These are phyloP conservation scores for Blastobotrys aristatus DNA, from an alignment of 1,139 yeast genomes.

Conservation along the genomic window DNA sequence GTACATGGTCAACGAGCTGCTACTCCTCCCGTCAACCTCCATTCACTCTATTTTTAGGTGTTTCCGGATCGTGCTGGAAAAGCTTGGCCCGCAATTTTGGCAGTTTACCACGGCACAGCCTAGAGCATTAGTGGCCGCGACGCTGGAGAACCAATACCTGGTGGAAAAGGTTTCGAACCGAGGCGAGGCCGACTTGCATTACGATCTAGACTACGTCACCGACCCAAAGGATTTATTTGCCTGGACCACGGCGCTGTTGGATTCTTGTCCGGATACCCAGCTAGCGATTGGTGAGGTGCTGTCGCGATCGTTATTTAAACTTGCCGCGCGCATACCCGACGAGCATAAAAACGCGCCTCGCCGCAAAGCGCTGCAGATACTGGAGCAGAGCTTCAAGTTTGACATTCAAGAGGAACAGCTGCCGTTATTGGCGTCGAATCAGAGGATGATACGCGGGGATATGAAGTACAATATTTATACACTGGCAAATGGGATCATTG, in stretches of 20 bases:
- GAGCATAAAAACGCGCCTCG: neutral
- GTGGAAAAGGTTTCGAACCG: neutral
- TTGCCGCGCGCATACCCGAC: slow-evolving; percentile 4
- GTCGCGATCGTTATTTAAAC: slow-evolving; percentile 4
- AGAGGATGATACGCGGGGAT: slow-evolving; percentile 11
- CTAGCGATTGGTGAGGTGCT: slow-evolving; percentile 9
- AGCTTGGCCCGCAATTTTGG: slow-evolving; percentile 9
- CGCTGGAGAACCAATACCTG: slow-evolving; percentile 8
- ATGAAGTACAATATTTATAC: slow-evolving; percentile 10
- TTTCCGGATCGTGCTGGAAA: slow-evolving; percentile 2
- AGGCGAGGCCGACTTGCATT: neutral
- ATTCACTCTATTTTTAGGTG: slow-evolving; percentile 12
- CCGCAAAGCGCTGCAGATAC: slow-evolving; percentile 3
- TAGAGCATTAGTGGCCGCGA: slow-evolving; percentile 3
- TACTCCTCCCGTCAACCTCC: slow-evolving; percentile 7
- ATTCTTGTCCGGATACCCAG: neutral
- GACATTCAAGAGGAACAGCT: slow-evolving; percentile 7
- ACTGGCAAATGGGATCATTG: slow-evolving; percentile 4
- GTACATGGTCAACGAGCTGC: slow-evolving; percentile 7
- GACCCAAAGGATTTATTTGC: slow-evolving; percentile 7
- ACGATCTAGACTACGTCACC: slow-evolving; percentile 7
- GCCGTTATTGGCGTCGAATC: slow-evolving; percentile 10
- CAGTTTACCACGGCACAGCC: slow-evolving; percentile 7
- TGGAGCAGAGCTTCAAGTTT: slow-evolving; percentile 7
- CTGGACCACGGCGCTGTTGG: slow-evolving; percentile 10